A percentile compares a stretch with the other conserved stretches of the same genome.
These are phyloP conservation scores for Trichoderma lentiforme DNA, from an alignment of 2,329 filamentous ascomycete genomes.

Conservation along the genomic window DNA sequence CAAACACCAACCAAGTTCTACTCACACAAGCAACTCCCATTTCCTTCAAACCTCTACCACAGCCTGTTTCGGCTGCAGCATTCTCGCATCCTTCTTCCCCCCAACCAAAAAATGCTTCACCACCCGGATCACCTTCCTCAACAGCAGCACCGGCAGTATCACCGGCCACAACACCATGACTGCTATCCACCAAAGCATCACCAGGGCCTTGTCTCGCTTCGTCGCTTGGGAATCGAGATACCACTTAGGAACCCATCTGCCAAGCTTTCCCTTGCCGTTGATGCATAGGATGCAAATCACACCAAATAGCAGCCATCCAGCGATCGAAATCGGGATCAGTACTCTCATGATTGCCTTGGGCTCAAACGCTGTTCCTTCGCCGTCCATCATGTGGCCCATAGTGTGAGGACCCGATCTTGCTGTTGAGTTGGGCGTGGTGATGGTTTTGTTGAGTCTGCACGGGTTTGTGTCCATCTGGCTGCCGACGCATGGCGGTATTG, in stretches of 20 bases:
- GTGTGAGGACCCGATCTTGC: background rate
- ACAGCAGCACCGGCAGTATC: conserved; percentile 60
- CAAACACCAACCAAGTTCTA: background rate
- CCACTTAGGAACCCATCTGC: conserved; percentile 35
- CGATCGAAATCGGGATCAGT: conserved; percentile 26
- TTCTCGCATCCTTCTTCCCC: background rate
- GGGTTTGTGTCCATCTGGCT: background rate
- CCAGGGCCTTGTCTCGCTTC: conserved; percentile 21
- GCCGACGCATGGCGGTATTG: background rate
- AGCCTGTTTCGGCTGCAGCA: background rate
- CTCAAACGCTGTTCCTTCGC: conserved; percentile 2
- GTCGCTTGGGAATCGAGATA: conserved; percentile 29
- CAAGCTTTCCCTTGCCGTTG: conserved; percentile 29
- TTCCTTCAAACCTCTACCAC: background rate
- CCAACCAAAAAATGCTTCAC: background rate
- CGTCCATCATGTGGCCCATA: background rate
- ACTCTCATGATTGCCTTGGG: conserved; percentile 21
- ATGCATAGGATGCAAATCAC: conserved; percentile 32
- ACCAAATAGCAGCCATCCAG: conserved; percentile 33
- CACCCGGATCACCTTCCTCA: background rate
- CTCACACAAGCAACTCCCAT: background rate
- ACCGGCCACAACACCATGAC: conserved; percentile 43
- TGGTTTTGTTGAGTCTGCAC: background rate
- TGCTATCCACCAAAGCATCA: conserved; percentile 30
- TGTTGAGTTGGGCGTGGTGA: background rate